These are phyloP conservation scores for Termitomyces sp. DNA, from an alignment of 768 basidiomycete species.

Conservation along the genomic window DNA sequence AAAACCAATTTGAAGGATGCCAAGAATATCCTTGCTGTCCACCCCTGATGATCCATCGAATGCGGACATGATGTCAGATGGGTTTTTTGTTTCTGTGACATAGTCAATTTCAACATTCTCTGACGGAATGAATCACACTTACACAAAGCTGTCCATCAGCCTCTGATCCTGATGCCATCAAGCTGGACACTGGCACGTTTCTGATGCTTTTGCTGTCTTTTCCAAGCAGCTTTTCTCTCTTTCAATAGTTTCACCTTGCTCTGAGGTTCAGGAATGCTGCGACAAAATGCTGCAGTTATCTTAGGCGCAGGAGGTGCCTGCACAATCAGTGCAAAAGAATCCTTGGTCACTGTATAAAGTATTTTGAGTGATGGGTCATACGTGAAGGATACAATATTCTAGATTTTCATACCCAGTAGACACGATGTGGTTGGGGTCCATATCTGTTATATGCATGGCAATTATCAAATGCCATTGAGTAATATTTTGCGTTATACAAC, in stretches of 20 bases:
- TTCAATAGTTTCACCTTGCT: conserved; percentile 47
- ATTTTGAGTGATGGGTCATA: neutral
- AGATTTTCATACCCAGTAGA: conserved; percentile 50
- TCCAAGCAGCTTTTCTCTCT: conserved; percentile 47
- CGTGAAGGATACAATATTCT: conserved; percentile 11
- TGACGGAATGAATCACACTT: conserved; percentile 18
- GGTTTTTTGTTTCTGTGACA: conserved; percentile 44
- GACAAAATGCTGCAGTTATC: conserved; percentile 39
- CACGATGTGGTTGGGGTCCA: conserved; percentile 66
- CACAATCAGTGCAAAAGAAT: conserved; percentile 55
- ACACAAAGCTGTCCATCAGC: conserved; percentile 60
- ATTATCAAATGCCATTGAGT: conserved; percentile 56
- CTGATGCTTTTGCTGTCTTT: conserved; percentile 39
- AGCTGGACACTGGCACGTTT: conserved; percentile 29
- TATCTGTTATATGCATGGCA: conserved; percentile 44
- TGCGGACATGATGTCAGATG: conserved; percentile 38
- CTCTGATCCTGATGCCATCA: conserved; percentile 51
- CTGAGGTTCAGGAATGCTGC: conserved; percentile 36
- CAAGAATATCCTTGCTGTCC: conserved; percentile 63
- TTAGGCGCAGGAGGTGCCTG: conserved; percentile 34
- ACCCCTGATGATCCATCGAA: conserved; percentile 65
- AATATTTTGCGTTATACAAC: conserved; percentile 50
- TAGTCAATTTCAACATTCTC: neutral
- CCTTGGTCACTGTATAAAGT: conserved; percentile 46
- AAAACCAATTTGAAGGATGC: conserved; percentile 56